phyloP scores from a whole-genome alignment of 441 rosid genomes.

The Pelargonium cotyledonis region DNA sequence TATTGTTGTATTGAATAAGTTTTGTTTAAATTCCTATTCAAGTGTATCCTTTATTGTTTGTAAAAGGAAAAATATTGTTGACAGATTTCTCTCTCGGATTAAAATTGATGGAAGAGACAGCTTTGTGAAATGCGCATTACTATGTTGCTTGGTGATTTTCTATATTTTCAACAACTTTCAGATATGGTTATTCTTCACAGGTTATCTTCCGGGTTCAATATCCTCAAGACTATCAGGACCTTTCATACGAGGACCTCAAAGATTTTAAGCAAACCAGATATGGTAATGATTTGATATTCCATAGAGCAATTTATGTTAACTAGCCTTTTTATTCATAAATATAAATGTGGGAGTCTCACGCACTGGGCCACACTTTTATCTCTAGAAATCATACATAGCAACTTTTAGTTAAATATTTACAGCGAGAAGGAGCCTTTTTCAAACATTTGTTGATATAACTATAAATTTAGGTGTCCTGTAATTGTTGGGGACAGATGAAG shows the following conservation, averaged over 20 bases:
- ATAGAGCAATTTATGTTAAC: conserved; percentile 5
- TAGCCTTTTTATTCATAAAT: not conserved
- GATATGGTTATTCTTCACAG: conserved; percentile 40
- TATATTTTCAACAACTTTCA: conserved; percentile 14
- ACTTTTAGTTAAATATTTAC: not conserved
- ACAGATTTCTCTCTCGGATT: not conserved
- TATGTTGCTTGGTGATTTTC: not conserved
- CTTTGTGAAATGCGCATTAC: conserved; percentile 10
- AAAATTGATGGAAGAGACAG: conserved; percentile 13
- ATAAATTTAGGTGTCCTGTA: no score
- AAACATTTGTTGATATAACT: no score
- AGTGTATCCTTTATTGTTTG: not conserved
- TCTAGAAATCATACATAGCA: not conserved
- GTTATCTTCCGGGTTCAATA: conserved; percentile 94
- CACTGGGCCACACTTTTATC: not conserved
- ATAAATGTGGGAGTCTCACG: not conserved
- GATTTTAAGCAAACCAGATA: conserved; percentile 97
- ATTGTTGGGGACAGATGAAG: no score
- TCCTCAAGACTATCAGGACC: conserved; percentile 79
- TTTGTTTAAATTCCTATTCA: not conserved
- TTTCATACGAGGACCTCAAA: conserved; percentile 91
- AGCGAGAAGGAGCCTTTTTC: not conserved
- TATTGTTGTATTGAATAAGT: conserved; percentile 1
- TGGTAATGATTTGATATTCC: conserved; percentile 46
- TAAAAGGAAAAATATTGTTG: not conserved